phyloP scores from a whole-genome alignment of 805 yeast genomes.

The Yarrowia porcina region DNA sequence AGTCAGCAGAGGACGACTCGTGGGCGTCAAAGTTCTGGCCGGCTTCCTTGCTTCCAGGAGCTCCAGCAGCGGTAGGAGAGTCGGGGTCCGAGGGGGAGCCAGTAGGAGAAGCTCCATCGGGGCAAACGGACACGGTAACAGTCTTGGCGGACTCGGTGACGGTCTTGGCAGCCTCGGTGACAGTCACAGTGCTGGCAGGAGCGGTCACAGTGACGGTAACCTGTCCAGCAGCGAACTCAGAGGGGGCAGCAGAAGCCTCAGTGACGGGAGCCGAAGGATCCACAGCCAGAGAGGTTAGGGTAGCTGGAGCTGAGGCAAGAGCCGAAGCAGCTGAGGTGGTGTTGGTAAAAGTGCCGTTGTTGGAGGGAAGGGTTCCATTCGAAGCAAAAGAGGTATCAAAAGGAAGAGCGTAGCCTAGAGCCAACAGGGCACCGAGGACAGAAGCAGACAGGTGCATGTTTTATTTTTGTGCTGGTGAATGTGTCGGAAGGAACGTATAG shows the following conservation, averaged over 20 bases:
- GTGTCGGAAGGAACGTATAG: conserved; percentile 10
- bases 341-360: neutral
- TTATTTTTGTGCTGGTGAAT: neutral
- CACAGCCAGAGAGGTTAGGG: neutral
- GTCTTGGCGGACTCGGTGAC: no score
- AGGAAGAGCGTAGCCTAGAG: conserved; percentile 6
- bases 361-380: neutral
- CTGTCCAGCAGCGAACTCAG: neutral
- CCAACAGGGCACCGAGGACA: conserved; percentile 4
- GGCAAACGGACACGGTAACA: conserved; percentile 20
- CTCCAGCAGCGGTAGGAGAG: neutral
- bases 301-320: neutral
- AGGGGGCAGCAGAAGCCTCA: neutral
- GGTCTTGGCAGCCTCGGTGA: conserved; percentile 10
- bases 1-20: neutral
- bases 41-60: neutral
- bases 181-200: conserved; percentile 1
- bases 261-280: no score
- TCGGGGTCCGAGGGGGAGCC: no score
- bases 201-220: conserved; percentile 23
- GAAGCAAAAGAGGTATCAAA: conserved; percentile 10
- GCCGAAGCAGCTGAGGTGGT: neutral
- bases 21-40: conserved; percentile 12
- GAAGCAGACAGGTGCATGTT: neutral
- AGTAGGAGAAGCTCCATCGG: no score